These are phyloP conservation scores for Vinca minor DNA, from an alignment of 257 asterid species.

Conservation along the genomic window DNA sequence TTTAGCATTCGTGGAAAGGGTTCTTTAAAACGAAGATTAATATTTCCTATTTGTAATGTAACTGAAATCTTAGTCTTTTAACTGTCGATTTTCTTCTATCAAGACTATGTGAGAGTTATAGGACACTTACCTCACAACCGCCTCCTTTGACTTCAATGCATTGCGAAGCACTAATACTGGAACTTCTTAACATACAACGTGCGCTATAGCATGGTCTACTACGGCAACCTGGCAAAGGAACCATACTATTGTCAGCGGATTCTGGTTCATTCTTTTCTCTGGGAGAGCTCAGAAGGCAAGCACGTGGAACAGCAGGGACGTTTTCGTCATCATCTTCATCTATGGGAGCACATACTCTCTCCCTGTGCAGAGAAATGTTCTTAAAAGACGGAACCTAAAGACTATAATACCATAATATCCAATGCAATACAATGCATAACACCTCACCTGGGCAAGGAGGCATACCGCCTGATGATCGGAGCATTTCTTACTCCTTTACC, in stretches of 20 bases:
- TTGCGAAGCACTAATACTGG: slow-evolving; percentile 76
- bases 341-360: slow-evolving; percentile 65
- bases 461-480: slow-evolving; percentile 68
- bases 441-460: slow-evolving; percentile 79
- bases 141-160: slow-evolving; percentile 59
- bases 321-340: slow-evolving; percentile 51
- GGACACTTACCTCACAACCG: slow-evolving; percentile 49
- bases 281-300: slow-evolving; percentile 52
- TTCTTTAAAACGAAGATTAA: too few relatives aligned
- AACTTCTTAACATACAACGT: slow-evolving; percentile 71
- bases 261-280: slow-evolving; percentile 30
- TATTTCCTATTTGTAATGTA: too few relatives aligned
- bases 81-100: too few relatives aligned
- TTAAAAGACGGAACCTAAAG: not conserved
- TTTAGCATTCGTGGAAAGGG: too few relatives aligned
- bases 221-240: slow-evolving; percentile 32
- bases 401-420: not conserved
- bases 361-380: slow-evolving; percentile 36
- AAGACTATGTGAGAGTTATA: slow-evolving; percentile 3
- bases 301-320: slow-evolving; percentile 40
- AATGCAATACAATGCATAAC: not conserved
- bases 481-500: slow-evolving; percentile 50
- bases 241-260: slow-evolving; percentile 26
- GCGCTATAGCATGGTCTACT: slow-evolving; percentile 61
- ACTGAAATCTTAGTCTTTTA: not conserved